Evolutionary conservation across 2,329 filamentous ascomycete genomes (phyloP).

Genomic region (Drechmeria coniospora): DNA sequence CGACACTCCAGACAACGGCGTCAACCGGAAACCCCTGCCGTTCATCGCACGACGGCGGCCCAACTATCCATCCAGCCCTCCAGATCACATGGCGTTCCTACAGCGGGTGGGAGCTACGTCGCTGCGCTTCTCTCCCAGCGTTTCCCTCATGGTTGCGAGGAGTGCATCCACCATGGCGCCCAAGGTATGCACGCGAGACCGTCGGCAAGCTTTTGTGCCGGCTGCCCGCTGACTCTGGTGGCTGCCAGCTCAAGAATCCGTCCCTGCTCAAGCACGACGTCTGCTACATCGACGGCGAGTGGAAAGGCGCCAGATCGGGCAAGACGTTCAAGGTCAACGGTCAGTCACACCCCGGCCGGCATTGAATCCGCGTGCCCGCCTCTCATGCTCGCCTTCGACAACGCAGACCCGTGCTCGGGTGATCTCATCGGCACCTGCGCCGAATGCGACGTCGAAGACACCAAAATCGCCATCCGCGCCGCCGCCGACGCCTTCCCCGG

Average conservation of each 20-base stretch:
- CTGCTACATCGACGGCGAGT: slow-evolving; percentile 84
- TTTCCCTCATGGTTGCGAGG: slow-evolving; percentile 15
- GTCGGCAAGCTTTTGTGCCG: not conserved
- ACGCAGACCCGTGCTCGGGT: slow-evolving; percentile 70
- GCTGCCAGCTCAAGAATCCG: slow-evolving; percentile 54
- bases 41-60: too few relatives aligned
- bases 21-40: too few relatives aligned
- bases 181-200: slow-evolving; percentile 16
- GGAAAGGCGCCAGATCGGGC: slow-evolving; percentile 70
- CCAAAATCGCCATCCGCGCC: slow-evolving; percentile 67
- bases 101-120: slow-evolving; percentile 15
- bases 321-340: slow-evolving; percentile 81
- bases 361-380: too few relatives aligned
- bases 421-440: slow-evolving; percentile 69
- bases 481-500: slow-evolving; percentile 59
- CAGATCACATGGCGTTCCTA: slow-evolving; percentile 17
- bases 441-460: slow-evolving; percentile 68
- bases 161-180: slow-evolving; percentile 32
- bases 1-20: too few relatives aligned
- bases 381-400: too few relatives aligned
- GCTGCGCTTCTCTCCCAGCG: slow-evolving; percentile 14
- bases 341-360: slow-evolving; percentile 19
- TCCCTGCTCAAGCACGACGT: slow-evolving; percentile 72
- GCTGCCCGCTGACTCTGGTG: not conserved
- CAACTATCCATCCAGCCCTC: too few relatives aligned